Evolutionary conservation across 176 grass and related monocot species (phyloP).

Genomic region (Stipa capillata): DNA sequence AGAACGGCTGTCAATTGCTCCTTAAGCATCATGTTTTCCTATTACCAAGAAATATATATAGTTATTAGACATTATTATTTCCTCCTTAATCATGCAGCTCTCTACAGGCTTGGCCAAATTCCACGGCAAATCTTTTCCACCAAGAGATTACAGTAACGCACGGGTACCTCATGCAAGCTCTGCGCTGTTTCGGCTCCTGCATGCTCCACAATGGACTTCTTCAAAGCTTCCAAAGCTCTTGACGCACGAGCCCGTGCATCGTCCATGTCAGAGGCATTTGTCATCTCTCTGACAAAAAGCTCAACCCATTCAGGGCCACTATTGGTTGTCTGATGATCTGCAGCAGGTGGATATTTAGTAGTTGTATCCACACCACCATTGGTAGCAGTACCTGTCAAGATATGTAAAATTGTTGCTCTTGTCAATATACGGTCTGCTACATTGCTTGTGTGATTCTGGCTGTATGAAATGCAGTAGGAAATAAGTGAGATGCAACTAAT

Average conservation of each 20-base stretch:
- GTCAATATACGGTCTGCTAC: background rate
- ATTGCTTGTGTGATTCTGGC: background rate
- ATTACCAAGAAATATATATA: background rate
- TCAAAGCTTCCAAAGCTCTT: slow-evolving; percentile 67
- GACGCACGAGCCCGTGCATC: slow-evolving; percentile 59
- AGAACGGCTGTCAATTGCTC: slow-evolving; percentile 58
- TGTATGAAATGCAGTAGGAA: background rate
- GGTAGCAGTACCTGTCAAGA: slow-evolving; percentile 26
- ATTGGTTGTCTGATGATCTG: slow-evolving; percentile 18
- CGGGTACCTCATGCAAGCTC: slow-evolving; percentile 55
- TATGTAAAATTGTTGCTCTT: background rate
- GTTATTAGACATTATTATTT: background rate
- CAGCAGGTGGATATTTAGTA: slow-evolving; percentile 23
- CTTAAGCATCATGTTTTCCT: slow-evolving; percentile 87
- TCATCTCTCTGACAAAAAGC: slow-evolving; percentile 79
- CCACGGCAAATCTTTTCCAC: background rate
- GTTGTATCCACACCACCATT: slow-evolving; percentile 19
- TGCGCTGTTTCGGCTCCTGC: slow-evolving; percentile 36
- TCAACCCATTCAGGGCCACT: slow-evolving; percentile 68
- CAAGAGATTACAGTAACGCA: background rate
- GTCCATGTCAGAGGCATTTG: slow-evolving; percentile 47
- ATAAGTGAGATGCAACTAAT: background rate
- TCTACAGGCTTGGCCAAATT: background rate
- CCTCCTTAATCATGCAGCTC: background rate
- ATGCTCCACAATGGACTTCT: slow-evolving; percentile 49